A percentile compares a stretch with the other conserved stretches of the same genome.
phyloP scores from a whole-genome alignment of 2,329 filamentous ascomycete genomes.

The Microcyclosporella mali region DNA sequence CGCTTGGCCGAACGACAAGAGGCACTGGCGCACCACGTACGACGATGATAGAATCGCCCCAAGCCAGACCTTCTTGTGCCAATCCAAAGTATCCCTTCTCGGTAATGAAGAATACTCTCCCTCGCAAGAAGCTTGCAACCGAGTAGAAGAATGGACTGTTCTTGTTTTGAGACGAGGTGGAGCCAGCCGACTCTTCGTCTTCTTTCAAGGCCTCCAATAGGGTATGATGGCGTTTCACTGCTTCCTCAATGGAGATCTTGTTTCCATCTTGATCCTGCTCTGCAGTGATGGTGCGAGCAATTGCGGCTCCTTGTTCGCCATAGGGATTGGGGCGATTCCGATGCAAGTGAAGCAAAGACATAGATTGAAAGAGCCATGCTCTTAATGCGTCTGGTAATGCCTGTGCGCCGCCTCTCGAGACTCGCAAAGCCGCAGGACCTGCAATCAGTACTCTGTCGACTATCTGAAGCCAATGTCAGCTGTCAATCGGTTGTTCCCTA shows the following conservation, averaged over 20 bases:
- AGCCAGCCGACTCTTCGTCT: slow-evolving; percentile 4
- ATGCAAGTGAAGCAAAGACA: slow-evolving; percentile 11
- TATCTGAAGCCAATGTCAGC: too few relatives aligned
- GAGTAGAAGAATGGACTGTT: slow-evolving; percentile 7
- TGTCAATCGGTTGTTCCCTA: too few relatives aligned
- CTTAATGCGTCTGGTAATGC: slow-evolving; percentile 11
- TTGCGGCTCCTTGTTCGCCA: slow-evolving; percentile 10
- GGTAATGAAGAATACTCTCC: slow-evolving; percentile 16
- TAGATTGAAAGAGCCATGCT: slow-evolving; percentile 13
- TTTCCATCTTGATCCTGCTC: slow-evolving; percentile 12
- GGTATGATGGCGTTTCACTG: slow-evolving; percentile 10
- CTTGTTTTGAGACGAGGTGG: slow-evolving; percentile 1
- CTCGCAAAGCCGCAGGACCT: slow-evolving; percentile 7
- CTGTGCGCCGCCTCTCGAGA: slow-evolving; percentile 3
- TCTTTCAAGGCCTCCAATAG: slow-evolving; percentile 10
- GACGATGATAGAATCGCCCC: slow-evolving; percentile 13
- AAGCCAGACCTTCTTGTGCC: slow-evolving; percentile 12
- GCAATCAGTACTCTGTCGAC: slow-evolving; percentile 15
- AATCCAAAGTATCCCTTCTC: slow-evolving; percentile 15
- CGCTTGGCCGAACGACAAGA: slow-evolving; percentile 10
- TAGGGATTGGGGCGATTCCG: slow-evolving; percentile 9
- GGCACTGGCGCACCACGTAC: slow-evolving; percentile 14
- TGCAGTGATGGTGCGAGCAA: slow-evolving; percentile 14
- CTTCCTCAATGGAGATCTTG: slow-evolving; percentile 9
- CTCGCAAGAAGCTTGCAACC: slow-evolving; percentile 13